Evolutionary conservation across 2,329 filamentous ascomycete genomes (phyloP), one percentile per base, ranked within the genome.

Genomic region (Colletotrichum neosansevieriae): DNA sequence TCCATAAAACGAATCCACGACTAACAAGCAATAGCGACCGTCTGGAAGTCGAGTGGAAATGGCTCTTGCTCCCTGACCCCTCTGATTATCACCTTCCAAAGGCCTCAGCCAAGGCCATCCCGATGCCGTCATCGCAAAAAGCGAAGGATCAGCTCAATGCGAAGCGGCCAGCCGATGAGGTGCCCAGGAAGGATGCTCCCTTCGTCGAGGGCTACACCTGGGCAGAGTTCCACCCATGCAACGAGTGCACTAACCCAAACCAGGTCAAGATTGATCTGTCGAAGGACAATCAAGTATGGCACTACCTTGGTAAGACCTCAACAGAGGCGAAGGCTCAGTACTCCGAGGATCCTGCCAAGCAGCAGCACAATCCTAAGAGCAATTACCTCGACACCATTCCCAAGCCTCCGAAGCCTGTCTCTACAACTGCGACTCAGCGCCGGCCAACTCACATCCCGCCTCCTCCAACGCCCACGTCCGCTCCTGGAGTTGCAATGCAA

Each of bases 261-360:
- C 89, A 92, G 77, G 85, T 84, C 75, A 92, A 90, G 79, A 83
- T 97, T 66, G 89, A 97, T 75, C 79, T 97, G 9, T 57, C 62
- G 47, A 92, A 92, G 76, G 85, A 90, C 15, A 88, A 95, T 70
- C 91, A 93, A 76, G 79, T 97, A 17, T 98, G 94, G 93, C 88
- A 94, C 80, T 98, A 98, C 77, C 85, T 99, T 69, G 93, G 93
- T 36, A 89, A 89, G 77, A 88, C 87, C 19, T 98, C 95, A 21
- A 98, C 95, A 6, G 95, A 98, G 75, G 92, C 94, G 61, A 94
- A 91, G 78, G 91, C 94, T 29, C 94, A 97, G 77, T 99, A 96
- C 80, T 97, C 94, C 4, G 92, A 96, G 74, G 90, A 97, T 79
- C 88, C 86, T 49, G 71, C 75, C 9, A 84, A 79, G 12, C 84